A percentile compares a stretch with the other conserved stretches of the same genome.
phyloP scores from a whole-genome alignment of 768 basidiomycete genomes.

The Hydnomerulius pinastri region DNA sequence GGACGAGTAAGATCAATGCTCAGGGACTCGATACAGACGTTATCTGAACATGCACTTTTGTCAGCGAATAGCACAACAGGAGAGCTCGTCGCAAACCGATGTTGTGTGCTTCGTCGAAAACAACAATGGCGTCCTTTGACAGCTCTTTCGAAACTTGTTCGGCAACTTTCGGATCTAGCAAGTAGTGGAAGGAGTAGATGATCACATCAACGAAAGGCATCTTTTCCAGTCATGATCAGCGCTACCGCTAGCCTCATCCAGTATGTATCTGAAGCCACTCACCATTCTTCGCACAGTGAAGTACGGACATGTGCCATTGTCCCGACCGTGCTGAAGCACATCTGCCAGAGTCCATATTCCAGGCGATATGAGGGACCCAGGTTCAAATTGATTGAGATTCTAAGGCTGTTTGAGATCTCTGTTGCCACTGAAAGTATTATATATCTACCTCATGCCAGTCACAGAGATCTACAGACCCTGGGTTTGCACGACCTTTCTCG shows the following conservation, averaged over 20 bases:
- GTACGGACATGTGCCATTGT: conserved; percentile 89
- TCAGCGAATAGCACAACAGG: not conserved
- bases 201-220: conserved; percentile 95
- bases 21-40: conserved; percentile 98
- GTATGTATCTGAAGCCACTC: conserved; percentile 23
- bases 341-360: conserved; percentile 97
- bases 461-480: conserved; percentile 89
- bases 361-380: conserved; percentile 76
- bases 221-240: conserved; percentile 42
- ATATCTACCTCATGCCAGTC: conserved; percentile 90
- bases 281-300: conserved; percentile 97
- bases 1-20: conserved; percentile 97
- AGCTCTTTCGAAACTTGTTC: conserved; percentile 99
- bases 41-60: conserved; percentile 53
- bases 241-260: not conserved
- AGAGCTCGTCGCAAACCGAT: conserved; percentile 62
- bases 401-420: conserved; percentile 32
- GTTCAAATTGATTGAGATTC: conserved; percentile 82
- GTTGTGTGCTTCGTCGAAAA: conserved; percentile 99
- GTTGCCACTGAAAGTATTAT: not conserved
- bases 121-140: conserved; percentile 96
- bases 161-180: conserved; percentile 97
- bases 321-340: conserved; percentile 83
- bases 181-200: conserved; percentile 99
- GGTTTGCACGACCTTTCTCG: conserved; percentile 81